phyloP scores from a whole-genome alignment of 805 yeast genomes.

The Starmerella davenportii region DNA sequence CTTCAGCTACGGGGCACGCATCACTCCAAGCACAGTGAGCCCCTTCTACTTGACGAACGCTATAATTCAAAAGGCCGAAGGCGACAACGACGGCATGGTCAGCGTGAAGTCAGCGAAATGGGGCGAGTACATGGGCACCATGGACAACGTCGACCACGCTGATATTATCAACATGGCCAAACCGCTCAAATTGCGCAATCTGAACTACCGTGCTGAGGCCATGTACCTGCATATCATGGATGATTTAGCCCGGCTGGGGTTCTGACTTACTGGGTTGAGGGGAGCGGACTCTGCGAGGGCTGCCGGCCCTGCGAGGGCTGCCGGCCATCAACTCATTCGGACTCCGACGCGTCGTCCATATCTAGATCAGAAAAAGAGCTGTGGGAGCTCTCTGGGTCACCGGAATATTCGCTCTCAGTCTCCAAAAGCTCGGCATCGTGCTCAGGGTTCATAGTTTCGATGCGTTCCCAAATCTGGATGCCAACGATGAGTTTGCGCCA shows the following conservation, averaged over 20 bases:
- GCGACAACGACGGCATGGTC: conserved; percentile 74
- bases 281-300: too few relatives aligned
- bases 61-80: conserved; percentile 32
- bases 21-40: conserved; percentile 43
- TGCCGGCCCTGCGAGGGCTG: too few relatives aligned
- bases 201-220: conserved; percentile 44
- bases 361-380: conserved; percentile 11
- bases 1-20: conserved; percentile 69
- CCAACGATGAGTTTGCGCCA: conserved; percentile 25
- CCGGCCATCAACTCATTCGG: too few relatives aligned
- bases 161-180: conserved; percentile 59
- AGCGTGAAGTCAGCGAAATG: conserved; percentile 61
- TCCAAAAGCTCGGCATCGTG: too few relatives aligned
- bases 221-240: conserved; percentile 54
- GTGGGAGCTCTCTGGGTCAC: too few relatives aligned
- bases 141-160: conserved; percentile 64
- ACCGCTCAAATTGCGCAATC: conserved; percentile 19
- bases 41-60: conserved; percentile 49
- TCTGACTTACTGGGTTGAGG: conserved; percentile 23
- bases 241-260: conserved; percentile 39
- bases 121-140: conserved; percentile 70
- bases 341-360: conserved; percentile 28
- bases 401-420: too few relatives aligned
- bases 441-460: conserved; percentile 16
- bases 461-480: conserved; percentile 18